Evolutionary conservation across 2,329 filamentous ascomycete genomes (phyloP), one percentile per base, ranked within the genome.

Genomic region (Colletotrichum trifolii): DNA sequence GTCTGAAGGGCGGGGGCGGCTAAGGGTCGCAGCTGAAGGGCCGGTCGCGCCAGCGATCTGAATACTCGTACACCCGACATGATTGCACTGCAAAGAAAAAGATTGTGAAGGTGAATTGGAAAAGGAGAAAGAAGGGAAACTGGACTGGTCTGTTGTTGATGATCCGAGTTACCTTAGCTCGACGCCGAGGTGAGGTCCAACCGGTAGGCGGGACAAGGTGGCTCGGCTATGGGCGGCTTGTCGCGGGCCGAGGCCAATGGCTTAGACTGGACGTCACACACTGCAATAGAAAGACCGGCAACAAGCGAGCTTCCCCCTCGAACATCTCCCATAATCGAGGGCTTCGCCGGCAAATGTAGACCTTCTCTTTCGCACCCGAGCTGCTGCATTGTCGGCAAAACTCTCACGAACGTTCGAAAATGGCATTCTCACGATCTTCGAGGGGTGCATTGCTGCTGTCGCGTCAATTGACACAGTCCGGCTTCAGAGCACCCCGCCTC

Each of bases 361-460:
- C 62, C 56, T 50, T 34, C 62, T 58, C 15, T 43, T 50, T 39
- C 45, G 50, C 45, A 54, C 34, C 55, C 54, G 52, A 62, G 50
- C 50, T 68, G 59, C 67, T 61, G 25, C 42, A 69, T 25, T 55
- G 59, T 63, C 67, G 63, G 71, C 57, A 60, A 52, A 48, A 55
- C 17, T 39, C 6, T 50, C 43, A 52, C 50, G 48, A 25, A 57
- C 60, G 50, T 56, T n/a, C 54, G 46, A 75, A 58, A 68, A 87
- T 87, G 85, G 79, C 82, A 46, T 72, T 83, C 64, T 75, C 81
- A 62, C 76, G 81, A 69, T 79, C 79, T 58, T 81, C 83, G 42
- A 78, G 80, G 68, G 80, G 82, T 70, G 78, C 81, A 39, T 64
- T 81, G 42, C 74, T 75, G 57, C 74, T 85, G 63, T 78, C 82